These are phyloP conservation scores for Aspergillus floridensis DNA, from an alignment of 2,329 filamentous ascomycete genomes.

Conservation along the genomic window DNA sequence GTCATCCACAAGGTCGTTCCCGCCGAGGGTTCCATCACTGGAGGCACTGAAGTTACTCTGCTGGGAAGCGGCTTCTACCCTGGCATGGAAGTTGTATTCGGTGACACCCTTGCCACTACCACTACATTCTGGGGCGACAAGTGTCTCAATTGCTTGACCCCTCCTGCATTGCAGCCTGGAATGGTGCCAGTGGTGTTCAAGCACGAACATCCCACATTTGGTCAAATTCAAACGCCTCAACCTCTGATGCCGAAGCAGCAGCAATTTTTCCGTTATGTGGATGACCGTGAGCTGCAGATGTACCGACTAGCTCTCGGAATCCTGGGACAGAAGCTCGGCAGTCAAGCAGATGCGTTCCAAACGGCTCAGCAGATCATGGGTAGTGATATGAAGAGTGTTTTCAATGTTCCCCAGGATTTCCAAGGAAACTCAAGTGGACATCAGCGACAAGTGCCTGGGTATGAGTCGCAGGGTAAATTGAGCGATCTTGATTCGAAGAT, in stretches of 20 bases:
- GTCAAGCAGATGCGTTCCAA: slow-evolving; percentile 48
- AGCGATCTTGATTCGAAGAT: slow-evolving; percentile 65
- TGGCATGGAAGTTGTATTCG: slow-evolving; percentile 81
- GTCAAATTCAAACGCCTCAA: slow-evolving; percentile 44
- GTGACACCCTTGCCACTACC: slow-evolving; percentile 64
- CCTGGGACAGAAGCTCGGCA: slow-evolving; percentile 47
- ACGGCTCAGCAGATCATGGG: slow-evolving; percentile 50
- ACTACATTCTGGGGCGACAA: slow-evolving; percentile 79
- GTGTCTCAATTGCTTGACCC: slow-evolving; percentile 75
- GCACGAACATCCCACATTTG: slow-evolving; percentile 51
- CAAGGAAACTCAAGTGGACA: slow-evolving; percentile 44
- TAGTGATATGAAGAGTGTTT: slow-evolving; percentile 47
- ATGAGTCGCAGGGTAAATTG: slow-evolving; percentile 43
- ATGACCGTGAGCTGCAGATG: slow-evolving; percentile 49
- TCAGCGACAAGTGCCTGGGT: slow-evolving; percentile 45
- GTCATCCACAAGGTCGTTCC: slow-evolving; percentile 82
- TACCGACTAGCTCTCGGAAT: slow-evolving; percentile 46
- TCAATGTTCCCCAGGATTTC: slow-evolving; percentile 45
- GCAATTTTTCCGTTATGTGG: slow-evolving; percentile 66
- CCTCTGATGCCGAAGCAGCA: slow-evolving; percentile 49
- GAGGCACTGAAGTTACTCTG: slow-evolving; percentile 83
- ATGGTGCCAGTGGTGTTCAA: slow-evolving; percentile 70
- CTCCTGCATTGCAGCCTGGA: slow-evolving; percentile 66
- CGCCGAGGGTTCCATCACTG: slow-evolving; percentile 73
- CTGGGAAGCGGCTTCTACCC: slow-evolving; percentile 78